Evolutionary conservation across 2,329 filamentous ascomycete genomes (phyloP).

Genomic region (Fusarium napiforme): DNA sequence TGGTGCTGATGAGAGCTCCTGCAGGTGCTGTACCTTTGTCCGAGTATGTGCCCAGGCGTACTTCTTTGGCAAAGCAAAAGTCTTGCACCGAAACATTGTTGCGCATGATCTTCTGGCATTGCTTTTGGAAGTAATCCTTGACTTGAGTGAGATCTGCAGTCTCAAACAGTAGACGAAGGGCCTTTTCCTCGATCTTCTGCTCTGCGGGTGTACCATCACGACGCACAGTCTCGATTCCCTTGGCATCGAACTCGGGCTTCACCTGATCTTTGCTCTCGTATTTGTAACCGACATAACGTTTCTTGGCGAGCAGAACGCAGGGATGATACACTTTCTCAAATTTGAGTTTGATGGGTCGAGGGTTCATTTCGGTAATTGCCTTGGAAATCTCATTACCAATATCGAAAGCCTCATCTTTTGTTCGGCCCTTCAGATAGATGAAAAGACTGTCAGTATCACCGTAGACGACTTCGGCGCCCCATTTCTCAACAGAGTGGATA

Average conservation of each 20-base stretch:
- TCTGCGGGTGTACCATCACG: constrained; percentile 94
- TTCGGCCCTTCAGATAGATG: constrained; percentile 87
- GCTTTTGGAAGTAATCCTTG: constrained; percentile 88
- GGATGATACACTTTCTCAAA: constrained; percentile 99
- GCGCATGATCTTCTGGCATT: constrained; percentile 92
- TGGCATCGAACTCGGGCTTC: constrained; percentile 93
- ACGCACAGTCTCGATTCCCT: constrained; percentile 97
- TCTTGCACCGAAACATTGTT: constrained; percentile 91
- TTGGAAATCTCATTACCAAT: constrained; percentile 93
- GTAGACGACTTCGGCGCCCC: constrained; percentile 97
- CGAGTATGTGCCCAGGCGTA: constrained; percentile 85
- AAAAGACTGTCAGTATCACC: constrained; percentile 98
- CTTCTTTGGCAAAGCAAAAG: constrained; percentile 94
- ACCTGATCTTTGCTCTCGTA: constrained; percentile 82
- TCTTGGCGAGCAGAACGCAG: constrained; percentile 93
- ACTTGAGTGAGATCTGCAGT: constrained; percentile 89
- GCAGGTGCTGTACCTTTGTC: constrained; percentile 83
- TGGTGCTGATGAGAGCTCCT: constrained; percentile 87
- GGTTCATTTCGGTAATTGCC: constrained; percentile 88
- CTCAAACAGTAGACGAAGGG: constrained; percentile 87
- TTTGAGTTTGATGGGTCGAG: constrained; percentile 91
- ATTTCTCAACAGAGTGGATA: constrained; percentile 87
- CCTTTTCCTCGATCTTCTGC: constrained; percentile 96
- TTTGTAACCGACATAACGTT: constrained; percentile 97
- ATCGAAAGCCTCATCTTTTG: constrained; percentile 86